A percentile compares a stretch with the other conserved stretches of the same genome.
Evolutionary conservation across 768 basidiomycete species (phyloP).

Genomic region (Cystobasidium tubakii): DNA sequence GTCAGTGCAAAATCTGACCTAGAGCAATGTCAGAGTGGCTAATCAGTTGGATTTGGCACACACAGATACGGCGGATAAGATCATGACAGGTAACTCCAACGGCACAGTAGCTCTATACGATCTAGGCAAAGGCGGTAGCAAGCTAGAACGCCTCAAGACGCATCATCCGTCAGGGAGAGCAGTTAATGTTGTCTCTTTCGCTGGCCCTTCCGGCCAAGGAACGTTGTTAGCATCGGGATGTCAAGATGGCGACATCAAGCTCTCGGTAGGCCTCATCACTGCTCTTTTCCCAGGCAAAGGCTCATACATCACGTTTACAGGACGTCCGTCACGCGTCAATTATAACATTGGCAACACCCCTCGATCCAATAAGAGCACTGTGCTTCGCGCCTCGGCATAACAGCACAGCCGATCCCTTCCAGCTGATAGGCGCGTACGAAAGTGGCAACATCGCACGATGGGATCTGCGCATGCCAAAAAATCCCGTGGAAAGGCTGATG

Average conservation of each 20-base stretch:
- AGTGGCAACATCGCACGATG: conserved; percentile 21
- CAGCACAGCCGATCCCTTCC: conserved; percentile 31
- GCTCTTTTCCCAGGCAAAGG: not conserved
- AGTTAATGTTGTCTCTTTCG: conserved; percentile 33
- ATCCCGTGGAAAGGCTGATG: conserved; percentile 22
- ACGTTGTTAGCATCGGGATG: conserved; percentile 28
- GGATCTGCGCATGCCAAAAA: conserved; percentile 30
- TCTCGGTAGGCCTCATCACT: conserved; percentile 9
- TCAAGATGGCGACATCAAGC: conserved; percentile 33
- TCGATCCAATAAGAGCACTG: conserved; percentile 18
- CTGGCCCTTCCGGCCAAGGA: conserved; percentile 25
- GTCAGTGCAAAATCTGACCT: not conserved
- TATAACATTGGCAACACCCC: conserved; percentile 15
- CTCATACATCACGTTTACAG: conserved; percentile 14
- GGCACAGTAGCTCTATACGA: conserved; percentile 30
- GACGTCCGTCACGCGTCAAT: conserved; percentile 26
- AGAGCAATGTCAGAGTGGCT: not conserved
- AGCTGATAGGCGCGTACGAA: conserved; percentile 24
- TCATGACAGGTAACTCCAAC: conserved; percentile 34
- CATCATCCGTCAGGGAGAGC: conserved; percentile 32
- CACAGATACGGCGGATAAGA: conserved; percentile 28
- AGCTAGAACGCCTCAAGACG: conserved; percentile 28
- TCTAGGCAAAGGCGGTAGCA: conserved; percentile 28
- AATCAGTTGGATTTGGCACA: not conserved
- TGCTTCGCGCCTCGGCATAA: conserved; percentile 21